Evolutionary conservation across 2,329 filamentous ascomycete genomes (phyloP).

Genomic region (Botrytis aclada): DNA sequence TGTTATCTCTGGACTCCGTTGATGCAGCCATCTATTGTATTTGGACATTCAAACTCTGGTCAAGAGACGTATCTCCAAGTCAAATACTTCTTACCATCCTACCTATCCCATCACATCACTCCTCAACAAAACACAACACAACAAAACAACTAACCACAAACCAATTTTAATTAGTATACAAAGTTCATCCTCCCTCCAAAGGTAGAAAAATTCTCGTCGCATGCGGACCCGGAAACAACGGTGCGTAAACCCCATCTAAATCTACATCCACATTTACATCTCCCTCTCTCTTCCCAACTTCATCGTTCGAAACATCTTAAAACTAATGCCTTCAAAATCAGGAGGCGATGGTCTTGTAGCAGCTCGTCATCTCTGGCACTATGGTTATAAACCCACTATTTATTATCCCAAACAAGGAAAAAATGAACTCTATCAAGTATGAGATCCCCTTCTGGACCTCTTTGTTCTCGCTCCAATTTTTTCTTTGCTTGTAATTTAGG

Average conservation of each 20-base stretch:
- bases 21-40: not conserved
- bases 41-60: rapidly evolving
- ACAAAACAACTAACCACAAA: not conserved
- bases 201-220: conserved; percentile 77
- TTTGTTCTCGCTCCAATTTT: no score
- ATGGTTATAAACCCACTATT: conserved; percentile 82
- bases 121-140: not conserved
- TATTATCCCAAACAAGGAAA: conserved; percentile 94
- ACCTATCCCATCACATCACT: no score
- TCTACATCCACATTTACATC: no score
- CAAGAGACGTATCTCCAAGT: not conserved
- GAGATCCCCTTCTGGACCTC: conserved; percentile 15
- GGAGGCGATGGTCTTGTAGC: conserved; percentile 94
- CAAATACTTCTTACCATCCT: not conserved
- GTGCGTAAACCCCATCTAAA: conserved; percentile 39
- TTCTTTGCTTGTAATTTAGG: not conserved
- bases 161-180: conserved; percentile 60
- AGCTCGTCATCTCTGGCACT: conserved; percentile 85
- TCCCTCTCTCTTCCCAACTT: not conserved
- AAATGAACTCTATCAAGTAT: conserved; percentile 82
- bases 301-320: not conserved
- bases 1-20: not conserved
- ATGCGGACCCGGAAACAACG: conserved; percentile 81
- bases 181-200: conserved; percentile 70
- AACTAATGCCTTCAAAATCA: conserved; percentile 38